Percentiles rank a stretch among this genome's conserved stretches.
These are phyloP conservation scores for Zancudomyces culisetae DNA, from an alignment of 371 early-diverging fungal genomes.

Conservation along the genomic window DNA sequence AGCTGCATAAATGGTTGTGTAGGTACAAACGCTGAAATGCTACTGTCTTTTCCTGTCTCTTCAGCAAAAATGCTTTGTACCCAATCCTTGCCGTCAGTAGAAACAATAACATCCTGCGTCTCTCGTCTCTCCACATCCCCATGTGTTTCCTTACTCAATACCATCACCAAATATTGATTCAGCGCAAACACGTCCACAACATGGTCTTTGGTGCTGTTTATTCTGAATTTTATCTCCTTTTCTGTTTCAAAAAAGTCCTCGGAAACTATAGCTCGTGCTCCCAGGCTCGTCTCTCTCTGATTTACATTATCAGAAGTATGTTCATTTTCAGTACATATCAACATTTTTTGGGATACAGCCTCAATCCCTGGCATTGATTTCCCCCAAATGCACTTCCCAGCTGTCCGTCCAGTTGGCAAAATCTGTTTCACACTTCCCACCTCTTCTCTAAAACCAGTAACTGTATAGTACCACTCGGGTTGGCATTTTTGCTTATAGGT, in stretches of 20 bases:
- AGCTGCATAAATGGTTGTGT: conserved; percentile 11
- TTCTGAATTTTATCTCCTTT: conserved; percentile 15
- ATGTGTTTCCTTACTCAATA: conserved; percentile 16
- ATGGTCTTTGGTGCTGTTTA: conserved; percentile 15
- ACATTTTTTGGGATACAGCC: conserved; percentile 17
- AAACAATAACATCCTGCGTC: conserved; percentile 24
- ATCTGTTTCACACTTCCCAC: conserved; percentile 7
- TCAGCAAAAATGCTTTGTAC: too few relatives aligned
- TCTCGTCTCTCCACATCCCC: too few relatives aligned
- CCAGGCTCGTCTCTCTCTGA: conserved; percentile 1
- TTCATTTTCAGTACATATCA: conserved; percentile 19
- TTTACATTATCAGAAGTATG: not conserved
- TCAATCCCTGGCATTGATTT: conserved; percentile 18
- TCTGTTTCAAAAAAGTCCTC: conserved; percentile 23
- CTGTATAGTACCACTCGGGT: conserved; percentile 16
- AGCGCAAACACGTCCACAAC: conserved; percentile 18
- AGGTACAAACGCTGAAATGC: conserved; percentile 18
- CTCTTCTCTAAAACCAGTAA: conserved; percentile 13
- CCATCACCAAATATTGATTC: conserved; percentile 16
- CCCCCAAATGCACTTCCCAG: conserved; percentile 23
- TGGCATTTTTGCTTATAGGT: conserved; percentile 17
- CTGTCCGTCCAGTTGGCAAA: conserved; percentile 7
- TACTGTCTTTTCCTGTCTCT: conserved; percentile 23
- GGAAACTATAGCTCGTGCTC: conserved; percentile 12
- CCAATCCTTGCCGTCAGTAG: conserved; percentile 22